Percentiles rank a stretch among this genome's conserved stretches.
Conservation (phyloP, 1,284 basidiomycete genomes). For the Porodaedalea pini region DNA sequence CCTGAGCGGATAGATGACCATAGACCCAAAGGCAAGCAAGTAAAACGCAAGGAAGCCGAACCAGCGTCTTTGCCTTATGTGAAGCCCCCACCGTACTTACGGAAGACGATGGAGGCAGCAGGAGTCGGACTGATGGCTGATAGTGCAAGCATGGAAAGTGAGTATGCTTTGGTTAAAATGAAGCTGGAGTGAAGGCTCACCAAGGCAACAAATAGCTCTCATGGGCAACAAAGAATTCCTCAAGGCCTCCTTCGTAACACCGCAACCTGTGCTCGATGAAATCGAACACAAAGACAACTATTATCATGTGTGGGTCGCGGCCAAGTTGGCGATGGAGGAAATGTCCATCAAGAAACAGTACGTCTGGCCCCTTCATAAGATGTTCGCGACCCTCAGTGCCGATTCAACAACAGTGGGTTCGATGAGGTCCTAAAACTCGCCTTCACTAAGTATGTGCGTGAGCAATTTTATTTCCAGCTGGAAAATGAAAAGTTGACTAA, state of each 20-base stretch:
- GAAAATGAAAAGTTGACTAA: background rate
- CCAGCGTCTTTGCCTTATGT: background rate
- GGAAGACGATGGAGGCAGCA: background rate
- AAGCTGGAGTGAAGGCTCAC: background rate
- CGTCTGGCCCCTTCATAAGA: slow-evolving; percentile 25
- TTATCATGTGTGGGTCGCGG: slow-evolving; percentile 45
- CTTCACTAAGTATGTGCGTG: slow-evolving; percentile 1
- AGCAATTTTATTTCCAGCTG: slow-evolving; percentile 9
- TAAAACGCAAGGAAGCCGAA: background rate
- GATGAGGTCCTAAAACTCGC: slow-evolving; percentile 14
- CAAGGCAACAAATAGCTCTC: background rate
- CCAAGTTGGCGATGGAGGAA: slow-evolving; percentile 32
- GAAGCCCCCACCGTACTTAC: slow-evolving; percentile 1
- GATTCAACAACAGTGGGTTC: background rate
- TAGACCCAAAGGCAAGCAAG: background rate
- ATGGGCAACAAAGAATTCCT: slow-evolving; percentile 13
- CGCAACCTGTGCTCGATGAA: slow-evolving; percentile 28
- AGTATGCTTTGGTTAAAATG: background rate
- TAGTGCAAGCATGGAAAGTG: slow-evolving; percentile 16
- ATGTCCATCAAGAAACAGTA: slow-evolving; percentile 29
- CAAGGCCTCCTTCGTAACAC: slow-evolving; percentile 28
- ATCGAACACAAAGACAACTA: slow-evolving; percentile 30
- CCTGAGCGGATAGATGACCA: background rate
- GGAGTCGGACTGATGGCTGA: slow-evolving; percentile 11
- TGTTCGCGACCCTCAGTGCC: background rate